phyloP scores from a whole-genome alignment of 495 filamentous ascomycete species.

The Peziza echinospora region DNA sequence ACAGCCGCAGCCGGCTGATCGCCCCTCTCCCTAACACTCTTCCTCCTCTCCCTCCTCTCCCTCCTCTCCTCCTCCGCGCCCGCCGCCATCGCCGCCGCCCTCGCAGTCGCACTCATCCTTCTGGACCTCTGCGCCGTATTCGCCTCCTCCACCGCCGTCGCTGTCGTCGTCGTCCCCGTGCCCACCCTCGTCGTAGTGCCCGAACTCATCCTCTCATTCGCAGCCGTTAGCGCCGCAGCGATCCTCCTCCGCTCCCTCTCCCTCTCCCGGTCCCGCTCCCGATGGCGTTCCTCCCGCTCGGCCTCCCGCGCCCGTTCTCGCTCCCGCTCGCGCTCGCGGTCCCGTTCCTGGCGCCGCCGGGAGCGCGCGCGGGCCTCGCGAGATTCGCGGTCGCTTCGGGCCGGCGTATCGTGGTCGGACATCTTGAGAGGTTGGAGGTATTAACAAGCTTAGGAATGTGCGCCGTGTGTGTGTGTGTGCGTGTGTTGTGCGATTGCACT shows the following conservation, averaged over 20 bases:
- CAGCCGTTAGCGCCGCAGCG: background rate
- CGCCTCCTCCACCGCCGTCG: background rate
- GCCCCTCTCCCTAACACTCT: conserved; percentile 24
- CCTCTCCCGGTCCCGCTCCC: conserved; percentile 13
- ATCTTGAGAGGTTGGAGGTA: no score
- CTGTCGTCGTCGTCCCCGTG: background rate
- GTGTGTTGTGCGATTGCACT: no score
- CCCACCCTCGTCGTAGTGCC: background rate
- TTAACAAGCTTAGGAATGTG: no score
- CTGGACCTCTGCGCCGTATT: background rate
- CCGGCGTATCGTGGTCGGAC: no score
- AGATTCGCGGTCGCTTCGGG: no score
- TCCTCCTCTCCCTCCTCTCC: conserved; percentile 18
- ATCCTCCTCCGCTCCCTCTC: conserved; percentile 4
- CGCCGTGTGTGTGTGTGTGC: no score
- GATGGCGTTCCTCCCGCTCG: conserved; percentile 3
- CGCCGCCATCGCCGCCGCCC: background rate
- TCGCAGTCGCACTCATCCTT: background rate
- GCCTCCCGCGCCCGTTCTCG: conserved; percentile 1
- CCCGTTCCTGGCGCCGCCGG: no score
- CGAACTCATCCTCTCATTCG: background rate
- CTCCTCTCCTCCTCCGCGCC: background rate
- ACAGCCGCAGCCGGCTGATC: no score
- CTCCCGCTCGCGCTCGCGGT: background rate
- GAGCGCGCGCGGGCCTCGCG: no score